These are phyloP conservation scores for Cryphonectria nitschkei DNA, from an alignment of 2,329 filamentous ascomycete species.

Conservation along the genomic window DNA sequence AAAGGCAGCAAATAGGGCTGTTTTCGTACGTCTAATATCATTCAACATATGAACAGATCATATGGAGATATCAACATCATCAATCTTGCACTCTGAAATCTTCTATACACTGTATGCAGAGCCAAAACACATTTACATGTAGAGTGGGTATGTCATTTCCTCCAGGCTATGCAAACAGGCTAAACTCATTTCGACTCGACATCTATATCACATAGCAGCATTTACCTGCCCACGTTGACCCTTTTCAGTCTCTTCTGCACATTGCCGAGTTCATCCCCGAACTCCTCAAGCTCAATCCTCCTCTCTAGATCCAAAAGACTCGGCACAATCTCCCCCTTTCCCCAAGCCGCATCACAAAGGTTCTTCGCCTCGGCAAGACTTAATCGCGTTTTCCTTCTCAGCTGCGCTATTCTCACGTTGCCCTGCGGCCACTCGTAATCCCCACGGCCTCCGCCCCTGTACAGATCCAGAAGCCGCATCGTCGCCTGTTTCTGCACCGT, in stretches of 20 bases:
- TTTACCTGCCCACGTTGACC: neutral
- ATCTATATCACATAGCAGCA: neutral
- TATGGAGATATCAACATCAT: neutral
- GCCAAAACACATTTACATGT: neutral
- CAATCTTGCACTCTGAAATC: neutral
- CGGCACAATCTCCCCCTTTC: slow-evolving; percentile 37
- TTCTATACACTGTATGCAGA: neutral
- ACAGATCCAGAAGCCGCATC: slow-evolving; percentile 40
- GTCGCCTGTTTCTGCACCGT: slow-evolving; percentile 36
- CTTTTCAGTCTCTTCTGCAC: slow-evolving; percentile 21
- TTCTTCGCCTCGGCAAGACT: slow-evolving; percentile 40
- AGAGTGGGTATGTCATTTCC: slow-evolving; percentile 9
- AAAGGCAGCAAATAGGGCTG: neutral
- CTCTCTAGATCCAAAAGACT: slow-evolving; percentile 34
- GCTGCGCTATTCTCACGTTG: slow-evolving; percentile 18
- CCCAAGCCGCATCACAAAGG: slow-evolving; percentile 45
- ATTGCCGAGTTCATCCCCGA: slow-evolving; percentile 25
- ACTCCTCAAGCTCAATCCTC: slow-evolving; percentile 33
- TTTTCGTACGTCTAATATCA: neutral
- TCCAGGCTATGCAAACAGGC: neutral
- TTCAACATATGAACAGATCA: neutral
- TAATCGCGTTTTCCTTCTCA: slow-evolving; percentile 35
- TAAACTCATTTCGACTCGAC: neutral
- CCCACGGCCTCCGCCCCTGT: slow-evolving; percentile 34
- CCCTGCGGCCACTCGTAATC: slow-evolving; percentile 30